Evolutionary conservation across 371 early-diverging fungal species (phyloP), one percentile per base, ranked within the genome.

Genomic region (Apophysomyces elegans): DNA sequence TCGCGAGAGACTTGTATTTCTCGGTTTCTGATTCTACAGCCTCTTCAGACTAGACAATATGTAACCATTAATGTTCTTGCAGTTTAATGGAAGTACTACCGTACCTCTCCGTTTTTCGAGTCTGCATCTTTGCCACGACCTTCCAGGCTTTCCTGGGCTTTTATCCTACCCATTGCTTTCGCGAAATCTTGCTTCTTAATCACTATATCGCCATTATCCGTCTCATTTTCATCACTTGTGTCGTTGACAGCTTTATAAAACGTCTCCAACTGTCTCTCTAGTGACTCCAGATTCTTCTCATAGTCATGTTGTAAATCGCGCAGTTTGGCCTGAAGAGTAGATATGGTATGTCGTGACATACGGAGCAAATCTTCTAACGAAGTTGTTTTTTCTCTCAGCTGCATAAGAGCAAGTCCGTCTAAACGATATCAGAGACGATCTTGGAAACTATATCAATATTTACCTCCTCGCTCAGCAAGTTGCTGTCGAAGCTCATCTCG

Each of bases 291-390:
- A 63, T 91, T 92, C 44, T 78, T 79, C 46, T 89, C 81, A 41
- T 90, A 88, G 56, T 90, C 87, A 37, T 81, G 78, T 36, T 90
- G 88, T 0, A 89, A 69, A 62, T 92, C 90, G 62, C 82, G 84
- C 58, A 92, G 71, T 62, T 91, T 89, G 18, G 78, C 75, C 70
- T 94, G 91, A 26, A 94, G 74, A 14, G 92, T 89, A 38, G 89
- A 81, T 37, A 94, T 90, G 0, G 92, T 94, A 47, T 91, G 90
- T 1, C 92, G 87, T 11, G 93, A 91, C 83, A 92, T 88, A 6
- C 90, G 84, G 11, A 95, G 73, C 12, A 93, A 75, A 59, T 94
- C 94, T 64, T 94, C 92, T 9, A 95, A 76, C 1, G 92, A 91
- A 58, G 81, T 79, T 5, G 91, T 86, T 72, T 91, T 91, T 46